Evolutionary conservation across 139 green algal genomes (phyloP), one percentile per base, ranked within the genome.

Genomic region (Chlorella sorokiniana): DNA sequence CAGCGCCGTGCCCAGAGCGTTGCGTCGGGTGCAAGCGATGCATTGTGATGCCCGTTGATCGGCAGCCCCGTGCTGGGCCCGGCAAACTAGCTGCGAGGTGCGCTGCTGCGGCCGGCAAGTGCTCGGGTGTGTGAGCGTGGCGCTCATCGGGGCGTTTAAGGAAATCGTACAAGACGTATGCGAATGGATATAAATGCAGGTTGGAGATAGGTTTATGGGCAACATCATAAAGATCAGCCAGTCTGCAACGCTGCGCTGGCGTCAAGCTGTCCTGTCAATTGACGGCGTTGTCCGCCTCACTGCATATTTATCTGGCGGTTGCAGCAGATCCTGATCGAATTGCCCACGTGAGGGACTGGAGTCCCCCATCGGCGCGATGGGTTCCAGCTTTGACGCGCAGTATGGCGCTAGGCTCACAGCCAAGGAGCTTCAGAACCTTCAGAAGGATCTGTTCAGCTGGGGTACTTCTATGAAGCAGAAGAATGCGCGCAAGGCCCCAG

Each of bases 371-470:
- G 48, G 48, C 48, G 48, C 14, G 56, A 65, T 65, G 40, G 35
- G 20, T 2, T 59, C 29, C 59, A n/a, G 9, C 18, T 85, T 92
- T 75, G 82, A 92, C 18, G 84, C 84, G 3, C 91, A 94, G 76
- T 70, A 87, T 8, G 86, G 90, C 27, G 91, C 92, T 35, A 73
- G 86, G 3, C 87, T 91, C 35, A 89, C 93, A 79, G 90, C 88
- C 0, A 81, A 89, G 63, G 88, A 95, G 69, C 79, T 91, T 37
- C 86, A 94, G 45, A 85, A 92, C 1, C 93, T 91, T 78, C 85
- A 93, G 81, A 85, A 87, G 48, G 90, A 94, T 23, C 76, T 95
- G 54, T 87, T 92, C 22, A 74, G 82, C 10, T 94, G 91, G 89
- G 41, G 90, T 68, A 88, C 87, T 9, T 72, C 76, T 0, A 68